Percentiles rank a stretch among this genome's conserved stretches.
Conservation (phyloP, 768 basidiomycete species). For the Pholiota conissans region DNA sequence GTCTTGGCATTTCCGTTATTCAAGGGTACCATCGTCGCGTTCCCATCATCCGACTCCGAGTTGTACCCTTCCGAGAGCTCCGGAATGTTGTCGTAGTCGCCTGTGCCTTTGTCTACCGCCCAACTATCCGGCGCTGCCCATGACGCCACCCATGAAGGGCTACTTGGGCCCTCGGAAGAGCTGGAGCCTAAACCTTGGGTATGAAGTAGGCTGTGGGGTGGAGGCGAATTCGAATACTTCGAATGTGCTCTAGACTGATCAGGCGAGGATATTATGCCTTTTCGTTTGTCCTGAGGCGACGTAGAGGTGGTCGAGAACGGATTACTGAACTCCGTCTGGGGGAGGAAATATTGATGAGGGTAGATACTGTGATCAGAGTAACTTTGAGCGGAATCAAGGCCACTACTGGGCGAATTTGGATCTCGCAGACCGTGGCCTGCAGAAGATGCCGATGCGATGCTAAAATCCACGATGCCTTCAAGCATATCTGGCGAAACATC, state of each 20-base stretch:
- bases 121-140: conserved; percentile 82
- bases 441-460: conserved; percentile 19
- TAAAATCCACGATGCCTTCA: conserved; percentile 76
- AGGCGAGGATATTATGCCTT: conserved; percentile 20
- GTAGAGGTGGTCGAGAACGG: conserved; percentile 37
- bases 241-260: conserved; percentile 50
- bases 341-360: conserved; percentile 15
- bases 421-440: conserved; percentile 23
- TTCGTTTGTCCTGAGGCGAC: conserved; percentile 25
- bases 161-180: conserved; percentile 16
- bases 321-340: conserved; percentile 38
- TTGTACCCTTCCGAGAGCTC: conserved; percentile 8
- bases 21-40: not conserved
- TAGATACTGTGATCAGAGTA: conserved; percentile 28
- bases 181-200: conserved; percentile 3
- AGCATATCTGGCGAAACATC: conserved; percentile 62
- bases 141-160: too few species aligned
- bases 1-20: not conserved
- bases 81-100: conserved; percentile 11
- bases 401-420: conserved; percentile 42
- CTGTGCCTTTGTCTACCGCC: conserved; percentile 52
- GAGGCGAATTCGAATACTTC: conserved; percentile 35
- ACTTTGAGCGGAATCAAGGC: conserved; percentile 36
- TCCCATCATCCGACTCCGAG: conserved; percentile 6
- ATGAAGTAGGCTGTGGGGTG: conserved; percentile 9